Evolutionary conservation across 768 basidiomycete genomes (phyloP), one percentile per base, ranked within the genome.

Genomic region (Suillus clintonianus): DNA sequence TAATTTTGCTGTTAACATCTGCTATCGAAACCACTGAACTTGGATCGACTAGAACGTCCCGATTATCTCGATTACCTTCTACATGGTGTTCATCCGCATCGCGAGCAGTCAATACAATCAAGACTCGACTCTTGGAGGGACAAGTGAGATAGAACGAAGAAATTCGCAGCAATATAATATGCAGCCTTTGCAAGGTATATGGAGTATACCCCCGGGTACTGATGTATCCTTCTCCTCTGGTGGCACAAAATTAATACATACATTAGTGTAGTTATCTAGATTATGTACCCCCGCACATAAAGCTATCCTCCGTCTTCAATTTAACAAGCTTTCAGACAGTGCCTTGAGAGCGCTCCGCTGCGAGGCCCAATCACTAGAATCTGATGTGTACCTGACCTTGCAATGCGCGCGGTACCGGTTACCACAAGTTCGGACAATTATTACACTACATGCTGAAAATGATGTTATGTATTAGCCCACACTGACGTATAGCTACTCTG

Each of bases 51-150:
- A 59, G 62, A 32, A 24, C 9, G 14, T 3, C 4, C 62, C 58
- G 7, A 60, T 60, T 15, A 60, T 63, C 19, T 64, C 63, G 5
- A 64, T 60, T 32, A 24, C 62, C 9, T 64, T 64, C 63, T 64
- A 64, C 39, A 64, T 60, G 62, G 62, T 63, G 9, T n/a, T 63
- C 39, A 59, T 63, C 24, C 62, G 59, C 24, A 14, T 64, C 3
- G 47, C 51, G 5, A 24, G 24, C 22, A 55, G 4, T 24, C 36
- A 24, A 17, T 14, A 32, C 17, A 32, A 5, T 19, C 14, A 4
- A 22, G 14, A 5, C 15, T 24, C 36, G 9, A 56, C 54, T 37
- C 13, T 15, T 37, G 14, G 54, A 55, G 15, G 27, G 30, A 32
- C 17, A 6, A 5, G 34, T 24, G 36, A 22, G 14, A 24, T n/a